Conservation (phyloP, 805 yeast species). For the Pichia occidentalis region DNA sequence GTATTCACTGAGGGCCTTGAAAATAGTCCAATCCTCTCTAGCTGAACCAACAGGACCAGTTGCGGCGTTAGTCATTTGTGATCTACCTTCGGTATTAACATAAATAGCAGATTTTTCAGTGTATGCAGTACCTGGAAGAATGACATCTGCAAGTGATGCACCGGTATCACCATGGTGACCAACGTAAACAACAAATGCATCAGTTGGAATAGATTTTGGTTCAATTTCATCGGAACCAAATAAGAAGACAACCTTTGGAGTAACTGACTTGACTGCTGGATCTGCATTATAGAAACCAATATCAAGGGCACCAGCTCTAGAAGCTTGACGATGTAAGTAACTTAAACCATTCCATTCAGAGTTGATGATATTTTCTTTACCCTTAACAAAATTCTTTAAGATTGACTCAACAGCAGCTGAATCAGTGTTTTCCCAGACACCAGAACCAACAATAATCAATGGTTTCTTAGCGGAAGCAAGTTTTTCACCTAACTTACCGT, state of each 20-base stretch:
- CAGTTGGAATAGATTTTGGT: slow-evolving; percentile 65
- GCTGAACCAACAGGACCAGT: slow-evolving; percentile 84
- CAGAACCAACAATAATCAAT: slow-evolving; percentile 74
- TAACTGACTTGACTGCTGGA: slow-evolving; percentile 39
- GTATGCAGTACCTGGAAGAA: slow-evolving; percentile 82
- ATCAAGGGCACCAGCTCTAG: slow-evolving; percentile 84
- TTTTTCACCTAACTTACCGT: slow-evolving; percentile 63
- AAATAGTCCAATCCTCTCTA: slow-evolving; percentile 86
- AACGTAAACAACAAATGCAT: slow-evolving; percentile 82
- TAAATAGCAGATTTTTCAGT: slow-evolving; percentile 81
- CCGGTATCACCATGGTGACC: slow-evolving; percentile 92
- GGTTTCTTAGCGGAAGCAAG: slow-evolving; percentile 65
- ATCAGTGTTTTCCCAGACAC: slow-evolving; percentile 62
- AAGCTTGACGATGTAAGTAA: slow-evolving; percentile 76
- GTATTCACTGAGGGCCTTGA: slow-evolving; percentile 78
- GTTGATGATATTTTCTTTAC: slow-evolving; percentile 53
- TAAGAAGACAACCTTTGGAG: slow-evolving; percentile 71
- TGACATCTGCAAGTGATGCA: slow-evolving; percentile 81
- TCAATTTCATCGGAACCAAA: slow-evolving; percentile 79
- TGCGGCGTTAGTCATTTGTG: slow-evolving; percentile 80
- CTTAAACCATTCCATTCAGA: slow-evolving; percentile 79
- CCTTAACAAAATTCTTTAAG: slow-evolving; percentile 54
- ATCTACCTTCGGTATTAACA: slow-evolving; percentile 87
- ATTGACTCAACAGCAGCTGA: slow-evolving; percentile 52
- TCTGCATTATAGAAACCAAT: slow-evolving; percentile 60